These are phyloP conservation scores for Hibiscus trionum DNA, from an alignment of 345 rosid genomes.

Conservation along the genomic window DNA sequence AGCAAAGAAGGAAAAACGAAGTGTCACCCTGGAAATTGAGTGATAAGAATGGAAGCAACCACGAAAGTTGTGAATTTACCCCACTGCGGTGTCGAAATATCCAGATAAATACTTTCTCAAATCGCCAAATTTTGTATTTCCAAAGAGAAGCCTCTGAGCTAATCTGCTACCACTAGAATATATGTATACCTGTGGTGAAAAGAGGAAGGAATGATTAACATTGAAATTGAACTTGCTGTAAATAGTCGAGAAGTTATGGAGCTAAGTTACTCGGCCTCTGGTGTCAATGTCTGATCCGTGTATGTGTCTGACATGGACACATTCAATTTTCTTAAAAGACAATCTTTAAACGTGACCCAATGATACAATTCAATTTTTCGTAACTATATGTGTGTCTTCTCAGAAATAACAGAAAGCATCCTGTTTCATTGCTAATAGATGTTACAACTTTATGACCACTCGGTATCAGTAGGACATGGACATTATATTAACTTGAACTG, in stretches of 20 bases:
- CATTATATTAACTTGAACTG: no score
- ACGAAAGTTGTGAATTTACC: conserved; percentile 34
- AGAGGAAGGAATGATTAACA: neutral
- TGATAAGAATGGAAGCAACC: neutral
- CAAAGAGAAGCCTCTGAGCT: conserved; percentile 86
- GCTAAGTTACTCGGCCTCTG: no score
- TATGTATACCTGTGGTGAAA: conserved; percentile 60
- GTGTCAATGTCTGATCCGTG: no score
- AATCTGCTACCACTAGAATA: conserved; percentile 96
- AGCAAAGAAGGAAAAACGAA: neutral
- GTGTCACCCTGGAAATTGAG: neutral
- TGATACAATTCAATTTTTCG: no score
- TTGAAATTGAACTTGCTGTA: neutral
- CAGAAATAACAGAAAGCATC: no score
- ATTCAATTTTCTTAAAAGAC: no score
- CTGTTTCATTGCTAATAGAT: no score
- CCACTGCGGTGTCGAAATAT: conserved; percentile 74
- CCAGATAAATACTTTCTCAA: conserved; percentile 72
- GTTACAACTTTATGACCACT: no score
- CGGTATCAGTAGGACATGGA: no score
- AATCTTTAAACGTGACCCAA: no score
- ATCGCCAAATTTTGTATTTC: conserved; percentile 78
- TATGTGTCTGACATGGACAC: no score
- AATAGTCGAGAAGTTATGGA: neutral
- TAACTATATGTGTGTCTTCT: no score